Evolutionary conservation across 73 alveolate species (phyloP).

Genomic region (Paraurostyla sp.): DNA sequence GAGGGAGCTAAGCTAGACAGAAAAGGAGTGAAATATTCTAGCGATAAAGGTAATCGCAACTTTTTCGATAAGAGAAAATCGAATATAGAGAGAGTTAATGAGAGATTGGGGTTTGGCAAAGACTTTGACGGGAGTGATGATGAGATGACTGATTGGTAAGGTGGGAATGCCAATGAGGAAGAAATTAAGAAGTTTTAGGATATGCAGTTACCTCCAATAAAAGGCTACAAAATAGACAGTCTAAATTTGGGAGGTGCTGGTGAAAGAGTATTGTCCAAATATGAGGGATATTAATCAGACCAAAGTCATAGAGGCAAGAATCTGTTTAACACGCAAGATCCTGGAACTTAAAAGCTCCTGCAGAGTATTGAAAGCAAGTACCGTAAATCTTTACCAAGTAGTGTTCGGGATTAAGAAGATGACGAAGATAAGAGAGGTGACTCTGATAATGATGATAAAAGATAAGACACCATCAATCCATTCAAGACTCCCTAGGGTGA

Average conservation of each 20-base stretch:
- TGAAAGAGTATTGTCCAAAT: slow-evolving; percentile 7
- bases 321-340: background rate
- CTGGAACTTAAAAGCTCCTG: background rate
- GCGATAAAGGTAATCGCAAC: slow-evolving; percentile 21
- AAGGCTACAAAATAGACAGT: slow-evolving; percentile 36
- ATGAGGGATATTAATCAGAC: background rate
- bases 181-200: background rate
- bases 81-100: slow-evolving; percentile 45
- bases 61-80: slow-evolving; percentile 40
- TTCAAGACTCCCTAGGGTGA: background rate
- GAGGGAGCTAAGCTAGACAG: slow-evolving; percentile 61
- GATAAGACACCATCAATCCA: background rate
- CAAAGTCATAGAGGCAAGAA: background rate
- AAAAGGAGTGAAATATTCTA: slow-evolving; percentile 18
- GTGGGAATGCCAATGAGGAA: background rate
- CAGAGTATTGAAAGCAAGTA: background rate
- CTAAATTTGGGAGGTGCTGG: background rate
- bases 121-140: background rate
- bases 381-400: background rate
- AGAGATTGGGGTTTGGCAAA: background rate
- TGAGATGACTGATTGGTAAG: slow-evolving; percentile 29
- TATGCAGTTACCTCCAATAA: slow-evolving; percentile 15
- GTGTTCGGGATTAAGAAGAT: background rate
- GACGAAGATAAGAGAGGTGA: background rate
- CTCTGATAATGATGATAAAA: background rate